A percentile compares a stretch with the other conserved stretches of the same genome.
Conservation (phyloP, 2,329 filamentous ascomycete genomes). For the Diplocarpon mali region DNA sequence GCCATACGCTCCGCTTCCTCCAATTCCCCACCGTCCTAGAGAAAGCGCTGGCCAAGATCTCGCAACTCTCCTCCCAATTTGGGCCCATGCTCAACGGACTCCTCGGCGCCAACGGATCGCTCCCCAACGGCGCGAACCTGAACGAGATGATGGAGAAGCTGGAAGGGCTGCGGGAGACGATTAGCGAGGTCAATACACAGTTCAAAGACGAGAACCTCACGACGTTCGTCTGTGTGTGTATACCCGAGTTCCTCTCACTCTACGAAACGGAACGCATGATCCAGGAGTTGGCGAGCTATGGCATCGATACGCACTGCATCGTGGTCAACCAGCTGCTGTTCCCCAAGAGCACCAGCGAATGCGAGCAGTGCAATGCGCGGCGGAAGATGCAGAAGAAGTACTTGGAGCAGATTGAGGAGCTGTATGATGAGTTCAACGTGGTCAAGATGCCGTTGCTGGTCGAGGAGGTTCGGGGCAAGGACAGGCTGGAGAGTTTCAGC, state of each 20-base stretch:
- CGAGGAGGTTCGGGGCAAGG: constrained; percentile 92
- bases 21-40: constrained; percentile 97
- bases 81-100: constrained; percentile 92
- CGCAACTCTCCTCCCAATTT: constrained; percentile 86
- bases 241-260: constrained; percentile 89
- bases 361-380: constrained; percentile 90
- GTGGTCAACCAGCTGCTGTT: constrained; percentile 97
- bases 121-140: constrained; percentile 88
- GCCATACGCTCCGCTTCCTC: constrained; percentile 95
- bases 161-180: constrained; percentile 85
- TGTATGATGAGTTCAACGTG: constrained; percentile 98
- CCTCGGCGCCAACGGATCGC: constrained; percentile 51
- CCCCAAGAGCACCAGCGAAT: constrained; percentile 72
- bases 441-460: constrained; percentile 95
- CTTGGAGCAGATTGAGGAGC: constrained; percentile 92
- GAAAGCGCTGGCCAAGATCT: constrained; percentile 95
- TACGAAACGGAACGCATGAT: constrained; percentile 99
- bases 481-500: constrained; percentile 82
- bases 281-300: constrained; percentile 85
- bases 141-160: constrained; percentile 91
- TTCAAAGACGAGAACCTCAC: constrained; percentile 96
- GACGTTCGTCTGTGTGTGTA: constrained; percentile 97
- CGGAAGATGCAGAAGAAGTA: constrained; percentile 99
- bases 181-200: constrained; percentile 90
- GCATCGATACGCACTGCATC: constrained; percentile 94